Conservation (phyloP, 2,329 filamentous ascomycete genomes). For the Fonsecaea multimorphosa region DNA sequence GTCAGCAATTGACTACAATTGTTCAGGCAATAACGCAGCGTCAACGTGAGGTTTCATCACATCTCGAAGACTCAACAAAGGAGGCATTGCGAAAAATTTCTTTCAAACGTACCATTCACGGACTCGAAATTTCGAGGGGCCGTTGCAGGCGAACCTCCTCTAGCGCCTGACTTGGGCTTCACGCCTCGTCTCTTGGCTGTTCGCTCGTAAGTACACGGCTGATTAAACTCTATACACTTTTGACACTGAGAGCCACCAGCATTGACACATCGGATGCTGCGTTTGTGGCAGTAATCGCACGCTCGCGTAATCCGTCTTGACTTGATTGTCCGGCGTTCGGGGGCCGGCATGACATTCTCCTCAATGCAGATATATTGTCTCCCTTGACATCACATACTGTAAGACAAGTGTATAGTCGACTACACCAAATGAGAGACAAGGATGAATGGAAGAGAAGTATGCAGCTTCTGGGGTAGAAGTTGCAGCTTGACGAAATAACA, state of each 20-base stretch:
- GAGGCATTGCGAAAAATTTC: slow-evolving; percentile 11
- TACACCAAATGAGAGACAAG: slow-evolving; percentile 2
- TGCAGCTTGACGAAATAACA: background rate
- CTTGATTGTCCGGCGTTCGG: slow-evolving; percentile 17
- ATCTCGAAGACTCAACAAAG: slow-evolving; percentile 2
- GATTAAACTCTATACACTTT: slow-evolving; percentile 58
- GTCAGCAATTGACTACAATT: slow-evolving; percentile 10
- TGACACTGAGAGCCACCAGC: slow-evolving; percentile 50
- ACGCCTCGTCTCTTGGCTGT: slow-evolving; percentile 51
- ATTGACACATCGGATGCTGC: slow-evolving; percentile 54
- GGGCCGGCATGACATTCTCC: slow-evolving; percentile 21
- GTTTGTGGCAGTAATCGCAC: slow-evolving; percentile 58
- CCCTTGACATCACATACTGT: slow-evolving; percentile 18
- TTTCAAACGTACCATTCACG: slow-evolving; percentile 11
- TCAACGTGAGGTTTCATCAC: background rate
- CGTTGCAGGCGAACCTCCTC: background rate
- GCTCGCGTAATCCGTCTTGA: slow-evolving; percentile 33
- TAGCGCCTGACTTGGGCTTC: slow-evolving; percentile 33
- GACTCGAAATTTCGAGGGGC: slow-evolving; percentile 9
- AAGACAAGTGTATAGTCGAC: background rate
- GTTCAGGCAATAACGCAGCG: background rate
- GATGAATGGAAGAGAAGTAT: slow-evolving; percentile 1
- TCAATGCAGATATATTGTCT: slow-evolving; percentile 3
- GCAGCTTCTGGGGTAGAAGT: background rate
- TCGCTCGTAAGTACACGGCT: slow-evolving; percentile 57